Evolutionary conservation across 83 land plant species (phyloP).

Genomic region (Larix sibirica): DNA sequence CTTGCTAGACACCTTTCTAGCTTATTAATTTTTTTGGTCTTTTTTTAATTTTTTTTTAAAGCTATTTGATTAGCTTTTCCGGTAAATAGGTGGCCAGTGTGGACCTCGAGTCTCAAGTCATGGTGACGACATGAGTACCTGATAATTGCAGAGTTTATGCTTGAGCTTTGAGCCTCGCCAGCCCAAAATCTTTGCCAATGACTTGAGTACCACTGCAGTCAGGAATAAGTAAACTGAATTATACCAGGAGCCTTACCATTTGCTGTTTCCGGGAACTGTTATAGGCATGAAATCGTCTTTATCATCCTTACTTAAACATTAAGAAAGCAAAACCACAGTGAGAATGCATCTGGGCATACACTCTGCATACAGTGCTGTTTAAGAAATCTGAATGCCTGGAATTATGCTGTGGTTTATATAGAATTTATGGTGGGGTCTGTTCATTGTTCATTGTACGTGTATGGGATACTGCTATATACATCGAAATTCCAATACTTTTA

Average conservation of each 20-base stretch:
- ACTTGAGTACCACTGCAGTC: neutral
- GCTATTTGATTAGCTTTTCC: too few species aligned
- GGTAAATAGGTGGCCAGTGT: too few species aligned
- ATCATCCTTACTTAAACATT: neutral
- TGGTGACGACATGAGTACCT: too few species aligned
- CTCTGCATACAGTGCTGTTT: neutral
- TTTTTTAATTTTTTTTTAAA: too few species aligned
- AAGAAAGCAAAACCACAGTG: neutral
- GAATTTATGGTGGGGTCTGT: too few species aligned
- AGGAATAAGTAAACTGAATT: neutral
- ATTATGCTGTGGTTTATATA: too few species aligned
- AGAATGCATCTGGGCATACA: neutral
- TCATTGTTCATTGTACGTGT: neutral
- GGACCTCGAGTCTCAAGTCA: too few species aligned
- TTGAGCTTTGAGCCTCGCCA: too few species aligned
- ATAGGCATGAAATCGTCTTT: neutral
- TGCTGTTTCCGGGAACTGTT: neutral
- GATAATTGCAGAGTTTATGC: too few species aligned
- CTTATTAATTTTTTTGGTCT: too few species aligned
- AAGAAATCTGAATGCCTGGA: constrained; percentile 1
- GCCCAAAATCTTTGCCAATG: neutral
- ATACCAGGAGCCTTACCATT: neutral
- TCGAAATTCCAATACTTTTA: neutral
- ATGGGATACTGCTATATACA: neutral
- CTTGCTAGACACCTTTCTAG: neutral